These are phyloP conservation scores for Fonsecaea pedrosoi DNA, from an alignment of 2,329 filamentous ascomycete species.

Conservation along the genomic window DNA sequence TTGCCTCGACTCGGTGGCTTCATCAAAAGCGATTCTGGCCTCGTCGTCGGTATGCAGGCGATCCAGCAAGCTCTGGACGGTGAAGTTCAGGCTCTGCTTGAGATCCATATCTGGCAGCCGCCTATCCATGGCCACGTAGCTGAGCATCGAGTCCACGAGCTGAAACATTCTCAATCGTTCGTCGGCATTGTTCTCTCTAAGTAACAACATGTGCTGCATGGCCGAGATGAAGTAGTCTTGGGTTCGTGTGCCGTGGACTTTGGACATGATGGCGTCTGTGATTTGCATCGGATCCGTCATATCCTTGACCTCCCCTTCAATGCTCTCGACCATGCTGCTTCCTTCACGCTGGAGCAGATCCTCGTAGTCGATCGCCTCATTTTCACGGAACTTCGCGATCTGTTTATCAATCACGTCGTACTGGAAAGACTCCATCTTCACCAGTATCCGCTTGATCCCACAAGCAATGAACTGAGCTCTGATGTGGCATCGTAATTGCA, in stretches of 20 bases:
- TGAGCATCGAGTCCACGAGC: slow-evolving; percentile 97
- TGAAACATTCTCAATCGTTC: slow-evolving; percentile 96
- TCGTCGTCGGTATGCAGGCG: slow-evolving; percentile 97
- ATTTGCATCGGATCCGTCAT: slow-evolving; percentile 93
- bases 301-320: slow-evolving; percentile 87
- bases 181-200: slow-evolving; percentile 88
- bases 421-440: slow-evolving; percentile 97
- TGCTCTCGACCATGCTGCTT: slow-evolving; percentile 85
- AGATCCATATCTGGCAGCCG: slow-evolving; percentile 95
- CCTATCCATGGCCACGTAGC: slow-evolving; percentile 98
- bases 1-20: slow-evolving; percentile 86
- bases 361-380: slow-evolving; percentile 98
- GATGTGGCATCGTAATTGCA: slow-evolving; percentile 91
- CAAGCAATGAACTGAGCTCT: slow-evolving; percentile 94
- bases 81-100: slow-evolving; percentile 97
- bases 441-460: slow-evolving; percentile 90
- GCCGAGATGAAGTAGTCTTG: slow-evolving; percentile 97
- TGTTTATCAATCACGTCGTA: slow-evolving; percentile 99
- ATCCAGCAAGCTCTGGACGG: slow-evolving; percentile 91
- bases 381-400: slow-evolving; percentile 88
- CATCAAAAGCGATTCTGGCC: slow-evolving; percentile 88
- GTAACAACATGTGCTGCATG: slow-evolving; percentile 91
- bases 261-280: slow-evolving; percentile 87
- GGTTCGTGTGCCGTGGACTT: slow-evolving; percentile 80
- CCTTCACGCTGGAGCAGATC: slow-evolving; percentile 92